Percentiles rank a stretch among this genome's conserved stretches.
Evolutionary conservation across 495 filamentous ascomycete species (phyloP).

Genomic region (Apiosordaria backusii): DNA sequence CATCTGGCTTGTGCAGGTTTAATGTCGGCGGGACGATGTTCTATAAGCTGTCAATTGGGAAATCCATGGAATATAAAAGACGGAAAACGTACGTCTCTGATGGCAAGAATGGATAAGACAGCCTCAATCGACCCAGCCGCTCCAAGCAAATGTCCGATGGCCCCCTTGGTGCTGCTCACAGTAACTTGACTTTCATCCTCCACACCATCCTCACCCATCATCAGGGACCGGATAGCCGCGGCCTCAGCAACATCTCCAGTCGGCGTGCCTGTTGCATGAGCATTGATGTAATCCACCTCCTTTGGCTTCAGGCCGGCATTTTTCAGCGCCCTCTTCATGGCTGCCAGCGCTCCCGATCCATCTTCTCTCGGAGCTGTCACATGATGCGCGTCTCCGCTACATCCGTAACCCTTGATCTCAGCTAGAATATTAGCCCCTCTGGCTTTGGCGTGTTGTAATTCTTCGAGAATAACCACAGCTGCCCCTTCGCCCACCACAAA

Average conservation of each 20-base stretch:
- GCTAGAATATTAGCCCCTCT: slow-evolving; percentile 82
- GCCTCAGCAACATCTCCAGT: slow-evolving; percentile 90
- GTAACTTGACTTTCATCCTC: slow-evolving; percentile 62
- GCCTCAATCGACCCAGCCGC: slow-evolving; percentile 89
- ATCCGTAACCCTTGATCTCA: slow-evolving; percentile 83
- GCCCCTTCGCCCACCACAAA: slow-evolving; percentile 95
- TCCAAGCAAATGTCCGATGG: slow-evolving; percentile 86
- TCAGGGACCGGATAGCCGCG: slow-evolving; percentile 70
- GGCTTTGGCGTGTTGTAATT: slow-evolving; percentile 79
- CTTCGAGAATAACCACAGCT: slow-evolving; percentile 82
- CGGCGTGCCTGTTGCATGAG: slow-evolving; percentile 83
- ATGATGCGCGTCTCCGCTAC: slow-evolving; percentile 83
- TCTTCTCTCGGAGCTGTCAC: slow-evolving; percentile 84
- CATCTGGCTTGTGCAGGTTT: slow-evolving; percentile 66
- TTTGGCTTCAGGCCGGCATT: slow-evolving; percentile 65
- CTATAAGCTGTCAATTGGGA: slow-evolving; percentile 46
- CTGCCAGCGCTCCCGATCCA: slow-evolving; percentile 72
- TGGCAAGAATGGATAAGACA: slow-evolving; percentile 73
- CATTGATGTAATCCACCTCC: slow-evolving; percentile 88
- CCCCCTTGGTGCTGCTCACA: slow-evolving; percentile 90
- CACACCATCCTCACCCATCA: slow-evolving; percentile 69
- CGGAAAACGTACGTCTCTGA: slow-evolving; percentile 61
- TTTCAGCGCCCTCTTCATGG: slow-evolving; percentile 80
- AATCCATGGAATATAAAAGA: not conserved
- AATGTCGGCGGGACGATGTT: slow-evolving; percentile 81